Evolutionary conservation across 2,329 filamentous ascomycete species (phyloP), one percentile per base, ranked within the genome.

Genomic region (Epichloe sibirici): DNA sequence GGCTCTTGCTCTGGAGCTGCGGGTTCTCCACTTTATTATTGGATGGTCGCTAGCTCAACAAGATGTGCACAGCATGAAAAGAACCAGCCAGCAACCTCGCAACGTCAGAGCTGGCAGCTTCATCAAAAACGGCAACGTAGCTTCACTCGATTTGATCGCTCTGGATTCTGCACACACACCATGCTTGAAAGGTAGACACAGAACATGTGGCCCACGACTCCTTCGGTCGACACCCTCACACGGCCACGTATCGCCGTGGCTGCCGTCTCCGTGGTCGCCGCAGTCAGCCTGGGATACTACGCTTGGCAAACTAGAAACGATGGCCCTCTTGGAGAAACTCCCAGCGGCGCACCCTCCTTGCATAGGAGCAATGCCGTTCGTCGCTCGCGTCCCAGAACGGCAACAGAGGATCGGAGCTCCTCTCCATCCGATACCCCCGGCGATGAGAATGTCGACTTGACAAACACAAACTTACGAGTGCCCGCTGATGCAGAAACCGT

Each of bases 351-450:
- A 35, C 64, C 66, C 13, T 64, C 66, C 15, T 69, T 88, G 34
- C 83, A 79, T 58, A 74, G 85, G 56, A 83, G 83, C 62, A 87
- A 86, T 65, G 84, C 85, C 11, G 63, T 87, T 39, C 81, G 83
- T 56, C 76, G 78, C 53, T 63, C 64, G 35, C 72, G 72, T 25
- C 63, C 66, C 28, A 63, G 48, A 25, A n/a, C 62, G 28, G 65
- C 63, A 13, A 64, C 62, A 38, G 65, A 64, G 31, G 67, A 68
- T 44, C 62, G 69, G 23, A 67, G 65, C n/a, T 71, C 72, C 51
- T 70, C 73, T 5, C 68, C 68, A 34, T 69, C 67, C 12, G 70
- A 70, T 21, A 61, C 64, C n/a, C 62, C 66, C 3, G 66, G 65
- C 51, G 74, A 78, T 56, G 75, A 78, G 57, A 76, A 73, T 56